Conservation (phyloP, 2,329 filamentous ascomycete genomes). For the Ceratocystis variospora region DNA sequence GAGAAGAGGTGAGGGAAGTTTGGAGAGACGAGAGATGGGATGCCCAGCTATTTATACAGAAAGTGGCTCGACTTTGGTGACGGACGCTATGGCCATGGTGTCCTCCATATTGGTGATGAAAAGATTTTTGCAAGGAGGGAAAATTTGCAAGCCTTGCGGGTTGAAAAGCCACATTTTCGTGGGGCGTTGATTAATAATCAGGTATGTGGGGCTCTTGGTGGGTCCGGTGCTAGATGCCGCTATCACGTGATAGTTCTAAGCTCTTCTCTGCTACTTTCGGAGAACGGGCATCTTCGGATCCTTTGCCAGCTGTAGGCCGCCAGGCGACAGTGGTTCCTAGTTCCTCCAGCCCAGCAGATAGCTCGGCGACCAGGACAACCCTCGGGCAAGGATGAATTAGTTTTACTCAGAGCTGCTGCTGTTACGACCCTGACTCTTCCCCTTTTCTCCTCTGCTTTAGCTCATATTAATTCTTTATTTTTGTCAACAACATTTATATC, state of each 20-base stretch:
- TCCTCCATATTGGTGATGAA: conserved; percentile 5
- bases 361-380: too few species aligned
- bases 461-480: not conserved
- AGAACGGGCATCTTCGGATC: too few species aligned
- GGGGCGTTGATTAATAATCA: not conserved
- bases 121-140: not conserved
- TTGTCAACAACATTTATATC: not conserved
- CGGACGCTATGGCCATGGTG: conserved; percentile 3
- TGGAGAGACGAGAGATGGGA: conserved; percentile 20
- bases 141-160: conserved; percentile 4
- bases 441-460: not conserved
- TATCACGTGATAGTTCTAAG: not conserved
- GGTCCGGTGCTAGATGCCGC: fast-evolving
- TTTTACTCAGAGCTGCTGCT: not conserved
- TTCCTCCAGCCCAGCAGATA: not conserved
- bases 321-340: not conserved
- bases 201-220: too few species aligned
- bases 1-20: not conserved
- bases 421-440: not conserved
- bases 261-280: not conserved
- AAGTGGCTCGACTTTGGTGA: not conserved
- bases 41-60: conserved; percentile 21
- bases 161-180: not conserved
- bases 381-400: not conserved
- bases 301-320: not conserved